phyloP scores from a whole-genome alignment of 164 flowering plant species.

The Annona cherimola region DNA sequence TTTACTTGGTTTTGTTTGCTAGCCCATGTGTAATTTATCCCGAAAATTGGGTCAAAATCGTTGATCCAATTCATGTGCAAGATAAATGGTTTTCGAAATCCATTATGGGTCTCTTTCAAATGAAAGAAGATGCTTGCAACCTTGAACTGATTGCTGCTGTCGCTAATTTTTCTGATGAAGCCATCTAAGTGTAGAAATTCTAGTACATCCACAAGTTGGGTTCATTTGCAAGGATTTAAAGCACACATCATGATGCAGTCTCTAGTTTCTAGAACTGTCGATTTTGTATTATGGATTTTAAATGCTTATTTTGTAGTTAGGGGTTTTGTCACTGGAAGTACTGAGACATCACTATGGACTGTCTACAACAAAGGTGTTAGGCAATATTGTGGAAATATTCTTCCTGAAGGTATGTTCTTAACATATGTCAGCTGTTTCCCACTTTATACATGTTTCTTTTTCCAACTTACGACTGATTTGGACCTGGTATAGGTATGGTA shows the following conservation, averaged over 20 bases:
- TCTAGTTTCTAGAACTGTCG: background rate
- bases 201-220: too few species aligned
- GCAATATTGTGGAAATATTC: conserved; percentile 89
- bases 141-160: background rate
- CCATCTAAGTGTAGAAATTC: too few species aligned
- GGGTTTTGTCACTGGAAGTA: conserved; percentile 94
- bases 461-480: conserved; percentile 5
- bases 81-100: background rate
- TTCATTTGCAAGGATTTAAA: too few species aligned
- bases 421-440: background rate
- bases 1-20: too few species aligned
- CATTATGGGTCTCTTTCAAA: too few species aligned
- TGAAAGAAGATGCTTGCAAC: background rate
- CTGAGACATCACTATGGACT: conserved; percentile 95
- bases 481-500: conserved; percentile 47
- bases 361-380: conserved; percentile 86
- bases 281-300: background rate
- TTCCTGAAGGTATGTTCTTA: conserved; percentile 62
- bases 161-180: too few species aligned
- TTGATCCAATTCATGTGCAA: background rate
- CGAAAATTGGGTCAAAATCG: background rate
- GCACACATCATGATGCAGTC: too few species aligned
- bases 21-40: background rate
- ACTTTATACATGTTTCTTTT: background rate
- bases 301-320: conserved; percentile 46